These are phyloP conservation scores for Chlorella sorokiniana DNA, from an alignment of 139 green algal genomes.

Conservation along the genomic window DNA sequence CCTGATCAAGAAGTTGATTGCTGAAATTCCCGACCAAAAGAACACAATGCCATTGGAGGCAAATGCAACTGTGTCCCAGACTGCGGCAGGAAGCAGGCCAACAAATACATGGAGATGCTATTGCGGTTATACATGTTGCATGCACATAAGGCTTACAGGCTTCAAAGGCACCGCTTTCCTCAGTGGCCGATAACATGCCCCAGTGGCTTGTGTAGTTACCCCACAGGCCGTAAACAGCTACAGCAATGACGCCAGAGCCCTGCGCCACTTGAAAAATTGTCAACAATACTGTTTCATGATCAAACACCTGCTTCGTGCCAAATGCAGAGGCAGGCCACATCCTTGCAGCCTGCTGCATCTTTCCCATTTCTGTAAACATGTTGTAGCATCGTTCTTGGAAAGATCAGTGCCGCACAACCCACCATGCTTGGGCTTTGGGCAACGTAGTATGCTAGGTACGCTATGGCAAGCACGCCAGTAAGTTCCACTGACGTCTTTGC, in stretches of 20 bases:
- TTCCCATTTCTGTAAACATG: no score
- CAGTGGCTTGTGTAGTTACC: slow-evolving; percentile 76
- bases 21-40: slow-evolving; percentile 79
- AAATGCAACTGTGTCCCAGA: slow-evolving; percentile 63
- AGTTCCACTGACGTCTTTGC: slow-evolving; percentile 59
- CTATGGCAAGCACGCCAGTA: slow-evolving; percentile 67
- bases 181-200: slow-evolving; percentile 48
- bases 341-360: neutral
- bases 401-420: no score
- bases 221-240: slow-evolving; percentile 87
- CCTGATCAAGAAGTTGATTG: slow-evolving; percentile 83
- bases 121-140: neutral
- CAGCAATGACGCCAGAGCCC: slow-evolving; percentile 74
- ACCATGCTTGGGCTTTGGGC: slow-evolving; percentile 57
- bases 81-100: slow-evolving; percentile 1
- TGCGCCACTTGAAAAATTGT: neutral
- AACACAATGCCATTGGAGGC: slow-evolving; percentile 80
- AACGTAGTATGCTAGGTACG: slow-evolving; percentile 84
- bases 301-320: no score
- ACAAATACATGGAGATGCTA: neutral
- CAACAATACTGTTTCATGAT: neutral
- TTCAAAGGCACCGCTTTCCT: slow-evolving; percentile 37
- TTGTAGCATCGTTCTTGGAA: no score
- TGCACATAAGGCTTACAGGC: slow-evolving; percentile 3
- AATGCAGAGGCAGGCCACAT: neutral